These are phyloP conservation scores for Musa acuminata DNA, from an alignment of 176 grass and related monocot genomes.

Conservation along the genomic window DNA sequence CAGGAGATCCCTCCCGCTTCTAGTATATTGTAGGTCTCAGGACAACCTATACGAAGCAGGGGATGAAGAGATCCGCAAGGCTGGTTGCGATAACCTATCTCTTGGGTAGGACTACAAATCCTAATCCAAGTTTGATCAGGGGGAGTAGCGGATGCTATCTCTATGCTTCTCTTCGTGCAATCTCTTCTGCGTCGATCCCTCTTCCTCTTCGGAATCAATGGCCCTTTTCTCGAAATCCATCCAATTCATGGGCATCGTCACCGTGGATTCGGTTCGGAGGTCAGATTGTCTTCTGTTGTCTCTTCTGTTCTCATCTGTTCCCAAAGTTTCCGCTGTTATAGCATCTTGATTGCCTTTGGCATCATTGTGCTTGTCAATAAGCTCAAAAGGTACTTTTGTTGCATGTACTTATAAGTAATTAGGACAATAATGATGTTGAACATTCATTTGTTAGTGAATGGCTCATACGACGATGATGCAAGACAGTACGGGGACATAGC, in stretches of 20 bases:
- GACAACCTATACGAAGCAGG: background rate
- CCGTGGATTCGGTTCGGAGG: slow-evolving; percentile 22
- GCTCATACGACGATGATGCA: no score
- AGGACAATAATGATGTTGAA: no score
- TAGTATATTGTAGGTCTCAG: no score
- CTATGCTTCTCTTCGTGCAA: background rate
- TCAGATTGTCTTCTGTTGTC: background rate
- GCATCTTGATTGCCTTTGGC: background rate
- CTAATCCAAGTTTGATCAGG: background rate
- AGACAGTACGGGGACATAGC: no score
- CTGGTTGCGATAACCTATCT: background rate
- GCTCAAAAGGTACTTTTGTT: no score
- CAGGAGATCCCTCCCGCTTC: no score
- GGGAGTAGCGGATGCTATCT: background rate
- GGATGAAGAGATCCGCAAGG: background rate
- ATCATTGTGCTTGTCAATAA: background rate
- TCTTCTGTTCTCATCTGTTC: background rate
- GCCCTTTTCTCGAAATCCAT: slow-evolving; percentile 13
- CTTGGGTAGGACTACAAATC: background rate
- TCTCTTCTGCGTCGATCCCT: slow-evolving; percentile 17
- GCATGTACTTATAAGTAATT: no score
- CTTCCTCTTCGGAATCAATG: background rate
- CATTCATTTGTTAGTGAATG: no score
- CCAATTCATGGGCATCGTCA: slow-evolving; percentile 1
- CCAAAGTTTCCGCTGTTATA: slow-evolving; percentile 3